Evolutionary conservation across 139 green algal genomes (phyloP), one percentile per base, ranked within the genome.

Genomic region (Coccomyxa sp.): DNA sequence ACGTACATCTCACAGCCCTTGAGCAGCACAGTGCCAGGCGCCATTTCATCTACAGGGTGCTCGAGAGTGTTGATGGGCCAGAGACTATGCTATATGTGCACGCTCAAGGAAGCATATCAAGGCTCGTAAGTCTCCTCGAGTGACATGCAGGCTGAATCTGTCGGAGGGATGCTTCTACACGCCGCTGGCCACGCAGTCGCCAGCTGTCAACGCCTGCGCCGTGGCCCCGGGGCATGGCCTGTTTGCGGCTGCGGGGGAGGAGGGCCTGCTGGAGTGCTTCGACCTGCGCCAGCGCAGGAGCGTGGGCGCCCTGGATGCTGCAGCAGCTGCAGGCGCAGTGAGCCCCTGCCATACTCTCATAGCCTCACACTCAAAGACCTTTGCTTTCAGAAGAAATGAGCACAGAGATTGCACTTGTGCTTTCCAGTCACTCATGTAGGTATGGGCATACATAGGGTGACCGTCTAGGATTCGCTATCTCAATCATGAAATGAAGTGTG

Each of bases 211-310:
- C 72, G 91, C 91, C 0, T 74, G 83, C 82, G 90, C 87, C 41
- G 33, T 95, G 14, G 90, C 84, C 37, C 88, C 91, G 2, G 75
- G 70, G 8, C 91, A 97, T 78, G 92, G 93, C 36, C 81, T 99
- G 75, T 76, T 99, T 35, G 95, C 85, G 6, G 86, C 78, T 54
- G 94, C 89, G 0, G 92, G 96, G 24, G 95, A 98, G 81, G 95
- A 96, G 39, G 96, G 96, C 7, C 38, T 80, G 0, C 83, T 99
- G 44, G 95, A 99, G 84, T 98, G 93, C 88, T 98, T 98, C 77
- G 96, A 99, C 86, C 75, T 91, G 74, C 85, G 96, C 33, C 70
- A 88, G 74, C 74, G 84, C 3, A 72, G 38, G 5, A 78, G 85
- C 8, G 79, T 93, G 6, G 92, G 92, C 16, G 68, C 68, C 33